A percentile compares a stretch with the other conserved stretches of the same genome.
These are phyloP conservation scores for Erucastrum elatum DNA, from an alignment of 345 rosid species.

Conservation along the genomic window DNA sequence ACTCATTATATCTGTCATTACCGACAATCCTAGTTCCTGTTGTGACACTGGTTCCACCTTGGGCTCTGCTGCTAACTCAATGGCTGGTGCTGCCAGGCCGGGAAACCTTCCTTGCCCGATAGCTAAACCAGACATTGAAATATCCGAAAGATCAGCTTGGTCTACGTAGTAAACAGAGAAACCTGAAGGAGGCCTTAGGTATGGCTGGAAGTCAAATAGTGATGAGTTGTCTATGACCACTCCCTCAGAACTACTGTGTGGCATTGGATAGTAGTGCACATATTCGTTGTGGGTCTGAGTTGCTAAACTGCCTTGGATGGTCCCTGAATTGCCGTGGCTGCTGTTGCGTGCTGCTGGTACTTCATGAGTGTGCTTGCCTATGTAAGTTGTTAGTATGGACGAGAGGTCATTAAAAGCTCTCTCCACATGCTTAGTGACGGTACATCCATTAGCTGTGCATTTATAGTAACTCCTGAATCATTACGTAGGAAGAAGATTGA, in stretches of 20 bases:
- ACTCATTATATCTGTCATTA: conserved; percentile 57
- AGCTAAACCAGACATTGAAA: conserved; percentile 46
- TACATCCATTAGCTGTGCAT: conserved; percentile 86
- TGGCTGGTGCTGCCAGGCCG: neutral
- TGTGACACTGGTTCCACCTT: conserved; percentile 69
- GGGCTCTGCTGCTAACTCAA: conserved; percentile 51
- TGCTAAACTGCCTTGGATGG: conserved; percentile 15
- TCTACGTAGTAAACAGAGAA: neutral
- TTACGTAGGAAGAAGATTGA: conserved; percentile 11
- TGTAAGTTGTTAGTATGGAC: conserved; percentile 74
- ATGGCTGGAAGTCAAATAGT: conserved; percentile 53
- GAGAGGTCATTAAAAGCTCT: neutral
- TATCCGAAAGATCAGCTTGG: conserved; percentile 44
- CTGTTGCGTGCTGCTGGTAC: conserved; percentile 85
- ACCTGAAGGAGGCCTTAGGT: conserved; percentile 44
- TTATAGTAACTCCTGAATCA: conserved; percentile 87
- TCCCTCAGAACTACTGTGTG: conserved; percentile 56
- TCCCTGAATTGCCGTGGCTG: conserved; percentile 46
- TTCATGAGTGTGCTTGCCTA: conserved; percentile 88
- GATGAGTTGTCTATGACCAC: conserved; percentile 44
- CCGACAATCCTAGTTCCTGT: conserved; percentile 50
- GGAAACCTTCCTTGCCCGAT: conserved; percentile 42
- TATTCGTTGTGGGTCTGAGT: conserved; percentile 44
- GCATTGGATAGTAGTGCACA: conserved; percentile 49
- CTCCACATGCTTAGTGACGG: neutral